Evolutionary conservation across 2,329 filamentous ascomycete genomes (phyloP), one percentile per base, ranked within the genome.

Genomic region (Cladophialophora chaetospira): DNA sequence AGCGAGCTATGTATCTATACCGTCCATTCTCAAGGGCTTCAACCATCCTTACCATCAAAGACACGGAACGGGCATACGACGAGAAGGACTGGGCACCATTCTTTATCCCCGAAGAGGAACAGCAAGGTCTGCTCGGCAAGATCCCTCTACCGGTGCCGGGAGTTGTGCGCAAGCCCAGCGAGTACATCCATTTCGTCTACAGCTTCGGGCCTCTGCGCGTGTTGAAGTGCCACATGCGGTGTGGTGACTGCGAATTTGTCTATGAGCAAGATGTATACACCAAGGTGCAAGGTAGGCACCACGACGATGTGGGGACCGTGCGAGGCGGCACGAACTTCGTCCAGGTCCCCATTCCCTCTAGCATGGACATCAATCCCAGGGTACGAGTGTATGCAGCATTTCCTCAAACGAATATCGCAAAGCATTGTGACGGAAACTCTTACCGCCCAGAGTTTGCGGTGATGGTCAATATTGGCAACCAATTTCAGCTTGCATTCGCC

Each of bases 51-150:
- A 65, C 57, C 13, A 61, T 66, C 47, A 55, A 61, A 15, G 55
- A 61, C 47, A 49, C 46, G 19, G 61, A 61, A 11, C 50, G 57
- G 23, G 40, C 42, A 26, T 42, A 52, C 6, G 48, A 49, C 19
- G 65, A 67, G 50, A 67, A 66, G 55, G 65, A 66, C 35, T 67
- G 65, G 65, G 61, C 62, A 31, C 65, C 65, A 3, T 67, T 67
- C 50, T 65, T 67, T 29, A 53, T 61, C 8, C 57, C 57, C 19
- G 29, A 60, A 25, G 42, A 60, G n/a, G 44, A 62, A 44, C 44
- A 48, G 11, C 44, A 45, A 6, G 43, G 21, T 2, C 5, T 43
- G 5, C 38, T 54, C 45, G 53, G 38, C 25, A 53, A 51, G 13
- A 33, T 33, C 28, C 49, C 36, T 55, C 47, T 48, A 13, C 49